phyloP scores from a whole-genome alignment of 2,329 filamentous ascomycete genomes.

The Colletotrichum sp. region DNA sequence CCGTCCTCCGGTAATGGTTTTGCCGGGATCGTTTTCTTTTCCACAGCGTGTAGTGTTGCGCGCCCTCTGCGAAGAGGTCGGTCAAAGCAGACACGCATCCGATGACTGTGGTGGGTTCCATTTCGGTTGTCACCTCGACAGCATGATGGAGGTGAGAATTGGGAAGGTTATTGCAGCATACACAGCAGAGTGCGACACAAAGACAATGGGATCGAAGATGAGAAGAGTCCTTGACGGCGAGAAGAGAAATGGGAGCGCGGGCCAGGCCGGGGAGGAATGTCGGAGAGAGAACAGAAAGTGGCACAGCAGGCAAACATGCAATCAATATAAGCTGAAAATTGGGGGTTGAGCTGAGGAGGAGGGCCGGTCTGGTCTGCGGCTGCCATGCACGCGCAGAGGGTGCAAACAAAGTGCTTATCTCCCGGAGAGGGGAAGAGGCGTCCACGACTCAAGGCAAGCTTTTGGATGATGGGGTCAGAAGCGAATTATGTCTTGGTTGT shows the following conservation, averaged over 20 bases:
- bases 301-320: background rate
- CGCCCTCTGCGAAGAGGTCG: slow-evolving; percentile 19
- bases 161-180: background rate
- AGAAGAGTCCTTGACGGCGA: background rate
- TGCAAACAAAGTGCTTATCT: background rate
- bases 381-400: background rate
- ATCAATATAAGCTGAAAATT: background rate
- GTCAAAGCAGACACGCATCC: slow-evolving; percentile 23
- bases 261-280: background rate
- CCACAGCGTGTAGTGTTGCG: slow-evolving; percentile 38
- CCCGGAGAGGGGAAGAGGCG: background rate
- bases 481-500: background rate
- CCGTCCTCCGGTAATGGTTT: slow-evolving; percentile 36
- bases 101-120: slow-evolving; percentile 26
- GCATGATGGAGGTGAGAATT: background rate
- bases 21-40: slow-evolving; percentile 33
- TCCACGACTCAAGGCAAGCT: background rate
- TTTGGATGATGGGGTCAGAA: background rate
- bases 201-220: background rate
- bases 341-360: background rate
- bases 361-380: background rate
- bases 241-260: background rate
- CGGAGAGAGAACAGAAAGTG: background rate
- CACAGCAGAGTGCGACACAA: background rate
- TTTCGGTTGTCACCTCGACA: slow-evolving; percentile 1